These are phyloP conservation scores for Syzygium jambos DNA, from an alignment of 345 rosid species.

Conservation along the genomic window DNA sequence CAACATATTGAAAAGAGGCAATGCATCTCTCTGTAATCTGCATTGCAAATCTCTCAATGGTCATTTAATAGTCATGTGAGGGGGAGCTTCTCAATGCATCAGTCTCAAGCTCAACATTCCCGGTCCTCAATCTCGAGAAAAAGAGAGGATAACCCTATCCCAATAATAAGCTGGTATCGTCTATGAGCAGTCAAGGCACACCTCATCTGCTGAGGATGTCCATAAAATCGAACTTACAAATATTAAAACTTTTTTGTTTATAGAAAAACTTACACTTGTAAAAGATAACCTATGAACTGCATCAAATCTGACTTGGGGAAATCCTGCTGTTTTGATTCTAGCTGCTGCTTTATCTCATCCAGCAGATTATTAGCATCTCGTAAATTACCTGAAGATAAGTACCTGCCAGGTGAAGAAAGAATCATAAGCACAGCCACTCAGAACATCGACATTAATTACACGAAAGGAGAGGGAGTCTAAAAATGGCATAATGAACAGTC, in stretches of 20 bases:
- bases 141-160: neutral
- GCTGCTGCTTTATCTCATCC: slow-evolving; percentile 74
- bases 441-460: neutral
- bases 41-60: neutral
- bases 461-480: neutral
- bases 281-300: slow-evolving; percentile 47
- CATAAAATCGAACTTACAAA: neutral
- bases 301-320: slow-evolving; percentile 58
- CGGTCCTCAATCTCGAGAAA: neutral
- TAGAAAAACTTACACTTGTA: slow-evolving; percentile 52
- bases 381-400: slow-evolving; percentile 73
- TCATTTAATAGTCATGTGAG: neutral
- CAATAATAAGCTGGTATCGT: neutral
- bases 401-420: slow-evolving; percentile 33
- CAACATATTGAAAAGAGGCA: slow-evolving; percentile 86
- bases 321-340: slow-evolving; percentile 41
- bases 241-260: neutral
- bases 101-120: neutral
- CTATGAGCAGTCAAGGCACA: neutral
- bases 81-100: neutral
- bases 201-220: neutral
- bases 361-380: slow-evolving; percentile 67
- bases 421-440: neutral
- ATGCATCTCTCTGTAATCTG: slow-evolving; percentile 93
- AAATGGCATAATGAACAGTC: neutral